Conservation (phyloP, 768 basidiomycete genomes). For the Collybia sordida region DNA sequence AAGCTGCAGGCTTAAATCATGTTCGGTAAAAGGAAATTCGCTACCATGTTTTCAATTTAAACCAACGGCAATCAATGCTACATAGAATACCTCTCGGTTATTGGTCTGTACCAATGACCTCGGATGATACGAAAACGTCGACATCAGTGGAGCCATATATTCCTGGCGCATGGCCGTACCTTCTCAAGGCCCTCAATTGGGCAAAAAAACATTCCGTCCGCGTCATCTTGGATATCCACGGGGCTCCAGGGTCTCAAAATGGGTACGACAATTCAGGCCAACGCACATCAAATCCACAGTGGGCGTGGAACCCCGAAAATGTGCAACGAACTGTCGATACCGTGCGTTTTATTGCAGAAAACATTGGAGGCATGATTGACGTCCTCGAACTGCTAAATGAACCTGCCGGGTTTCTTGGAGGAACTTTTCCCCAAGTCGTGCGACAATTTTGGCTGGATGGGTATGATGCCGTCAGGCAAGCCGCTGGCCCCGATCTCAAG, state of each 20-base stretch:
- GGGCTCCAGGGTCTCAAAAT: constrained; percentile 64
- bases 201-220: constrained; percentile 61
- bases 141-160: constrained; percentile 51
- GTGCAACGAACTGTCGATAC: constrained; percentile 57
- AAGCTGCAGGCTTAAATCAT: constrained; percentile 67
- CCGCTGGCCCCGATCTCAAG: constrained; percentile 43
- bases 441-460: constrained; percentile 59
- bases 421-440: constrained; percentile 40
- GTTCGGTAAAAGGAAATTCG: constrained; percentile 47
- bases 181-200: constrained; percentile 62
- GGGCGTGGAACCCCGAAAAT: constrained; percentile 53
- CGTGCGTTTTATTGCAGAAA: constrained; percentile 49
- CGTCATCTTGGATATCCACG: constrained; percentile 77
- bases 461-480: constrained; percentile 55
- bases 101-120: constrained; percentile 74
- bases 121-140: constrained; percentile 48
- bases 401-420: constrained; percentile 52
- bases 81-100: constrained; percentile 69
- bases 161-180: constrained; percentile 68
- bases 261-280: constrained; percentile 81
- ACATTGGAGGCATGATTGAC: constrained; percentile 57
- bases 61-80: background rate
- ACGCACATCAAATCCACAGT: constrained; percentile 51
- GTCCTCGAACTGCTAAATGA: constrained; percentile 74
- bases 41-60: background rate